Base-by-base conservation (phyloP, 768 basidiomycete genomes). In the Filobasidium wieringae region DNA sequence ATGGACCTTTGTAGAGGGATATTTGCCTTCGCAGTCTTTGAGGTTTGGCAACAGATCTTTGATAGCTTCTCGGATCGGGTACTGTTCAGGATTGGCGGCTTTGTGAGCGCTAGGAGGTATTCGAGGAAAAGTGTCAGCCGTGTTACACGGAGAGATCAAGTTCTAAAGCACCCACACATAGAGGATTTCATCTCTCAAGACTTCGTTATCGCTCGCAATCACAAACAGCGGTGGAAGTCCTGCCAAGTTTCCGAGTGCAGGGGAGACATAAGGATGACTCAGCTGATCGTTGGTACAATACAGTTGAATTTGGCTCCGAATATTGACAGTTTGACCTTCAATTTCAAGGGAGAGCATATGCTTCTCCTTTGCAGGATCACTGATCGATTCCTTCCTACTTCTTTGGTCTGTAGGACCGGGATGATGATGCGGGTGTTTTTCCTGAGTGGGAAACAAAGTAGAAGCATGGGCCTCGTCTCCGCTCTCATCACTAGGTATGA, bases 131-230 rank as follows among this genome's bases (percentile, higher is more conserved):
- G 51, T 41, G 9, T 61, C 39, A 58, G 60, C 36, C 34, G 1
- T 22, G 31, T 15, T 8, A 17, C 7, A 43, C 37, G 19, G 7
- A 3, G 41, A 29, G 11, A 5, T 45, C 15, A 6, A 32, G n/a
- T n/a, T n/a, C n/a, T n/a, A 12, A 2, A 22, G 5, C 2, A 63
- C 69, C 62, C 59, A 73, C 88, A 80, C 76, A 68, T 88, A 96
- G 30, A 96, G 81, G 32, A 88, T 83, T 72, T 96, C 93, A 68
- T 97, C 93, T 54, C 91, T 78, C 40, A 96, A 73, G 0, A 93
- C 88, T 75, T 97, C 93, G 65, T 85, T 86, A 56, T 95, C 87
- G 37, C 93, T 84, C 0, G 83, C 86, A 62, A 91, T 82, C 63
- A 99, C 75, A 26, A 89, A 74, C 45, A 97, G 68, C 12, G 95